phyloP scores from a whole-genome alignment of 768 basidiomycete species.

The Lentinula sp. region DNA sequence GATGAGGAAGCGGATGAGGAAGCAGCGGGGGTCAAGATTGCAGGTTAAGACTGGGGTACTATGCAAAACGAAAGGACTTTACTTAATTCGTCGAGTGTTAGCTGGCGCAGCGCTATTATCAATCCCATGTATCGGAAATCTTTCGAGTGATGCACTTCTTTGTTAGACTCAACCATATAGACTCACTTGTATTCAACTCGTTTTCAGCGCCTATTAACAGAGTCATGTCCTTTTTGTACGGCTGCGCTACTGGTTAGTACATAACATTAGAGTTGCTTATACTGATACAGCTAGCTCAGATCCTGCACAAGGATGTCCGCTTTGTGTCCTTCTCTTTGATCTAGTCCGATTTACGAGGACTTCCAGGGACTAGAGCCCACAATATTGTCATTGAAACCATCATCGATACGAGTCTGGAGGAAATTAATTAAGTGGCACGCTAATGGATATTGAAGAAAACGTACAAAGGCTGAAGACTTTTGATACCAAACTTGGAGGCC shows the following conservation, averaged over 20 bases:
- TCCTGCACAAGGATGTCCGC: background rate
- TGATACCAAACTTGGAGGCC: slow-evolving; percentile 51
- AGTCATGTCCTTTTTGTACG: no score
- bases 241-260: no score
- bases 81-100: background rate
- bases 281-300: no score
- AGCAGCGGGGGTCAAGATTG: background rate
- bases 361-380: slow-evolving; percentile 35
- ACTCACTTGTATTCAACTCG: no score
- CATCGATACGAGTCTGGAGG: slow-evolving; percentile 28
- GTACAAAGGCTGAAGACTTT: slow-evolving; percentile 40
- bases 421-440: background rate
- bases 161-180: no score
- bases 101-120: background rate
- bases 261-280: no score
- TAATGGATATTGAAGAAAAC: background rate
- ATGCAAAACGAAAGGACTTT: background rate
- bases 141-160: no score
- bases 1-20: slow-evolving; percentile 24
- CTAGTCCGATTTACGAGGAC: slow-evolving; percentile 1
- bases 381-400: slow-evolving; percentile 32
- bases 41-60: background rate
- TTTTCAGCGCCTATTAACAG: no score
- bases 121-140: background rate
- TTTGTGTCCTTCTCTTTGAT: background rate